These are phyloP conservation scores for Paraglomus brasilianum DNA, from an alignment of 192 early-diverging fungal species.

Conservation along the genomic window DNA sequence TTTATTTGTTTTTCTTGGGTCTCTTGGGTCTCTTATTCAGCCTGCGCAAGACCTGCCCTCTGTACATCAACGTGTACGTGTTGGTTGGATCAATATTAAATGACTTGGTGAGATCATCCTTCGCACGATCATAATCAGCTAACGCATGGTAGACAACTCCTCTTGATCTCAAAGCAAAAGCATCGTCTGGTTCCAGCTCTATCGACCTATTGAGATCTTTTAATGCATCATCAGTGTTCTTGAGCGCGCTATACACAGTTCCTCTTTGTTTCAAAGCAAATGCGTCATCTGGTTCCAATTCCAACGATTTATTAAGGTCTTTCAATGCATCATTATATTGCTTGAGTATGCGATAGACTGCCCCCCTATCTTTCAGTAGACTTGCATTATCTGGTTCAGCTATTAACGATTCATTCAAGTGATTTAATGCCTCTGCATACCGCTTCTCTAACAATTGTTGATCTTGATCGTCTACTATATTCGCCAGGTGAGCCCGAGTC, in stretches of 20 bases:
- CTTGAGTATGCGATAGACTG: neutral
- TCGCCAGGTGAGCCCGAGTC: too few species aligned
- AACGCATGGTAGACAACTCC: too few species aligned
- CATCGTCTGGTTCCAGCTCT: neutral
- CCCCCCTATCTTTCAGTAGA: neutral
- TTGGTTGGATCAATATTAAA: too few species aligned
- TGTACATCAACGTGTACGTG: too few species aligned
- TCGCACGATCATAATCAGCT: too few species aligned
- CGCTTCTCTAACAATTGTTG: neutral
- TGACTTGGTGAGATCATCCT: too few species aligned
- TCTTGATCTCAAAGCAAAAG: too few species aligned
- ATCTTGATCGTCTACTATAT: too few species aligned
- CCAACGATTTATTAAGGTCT: slow-evolving; percentile 18
- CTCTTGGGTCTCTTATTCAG: too few species aligned
- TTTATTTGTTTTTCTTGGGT: too few species aligned
- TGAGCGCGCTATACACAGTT: neutral
- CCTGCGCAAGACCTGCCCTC: too few species aligned
- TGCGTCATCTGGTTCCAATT: neutral
- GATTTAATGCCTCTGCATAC: neutral
- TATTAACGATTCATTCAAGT: neutral
- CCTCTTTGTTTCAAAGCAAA: neutral
- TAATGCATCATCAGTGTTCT: neutral
- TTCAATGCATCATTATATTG: neutral
- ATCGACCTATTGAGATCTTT: neutral
- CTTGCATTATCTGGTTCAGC: slow-evolving; percentile 2